Percentiles rank a stretch among this genome's conserved stretches.
Conservation (phyloP, 192 early-diverging fungal genomes). For the Backusella tarrabulga region DNA sequence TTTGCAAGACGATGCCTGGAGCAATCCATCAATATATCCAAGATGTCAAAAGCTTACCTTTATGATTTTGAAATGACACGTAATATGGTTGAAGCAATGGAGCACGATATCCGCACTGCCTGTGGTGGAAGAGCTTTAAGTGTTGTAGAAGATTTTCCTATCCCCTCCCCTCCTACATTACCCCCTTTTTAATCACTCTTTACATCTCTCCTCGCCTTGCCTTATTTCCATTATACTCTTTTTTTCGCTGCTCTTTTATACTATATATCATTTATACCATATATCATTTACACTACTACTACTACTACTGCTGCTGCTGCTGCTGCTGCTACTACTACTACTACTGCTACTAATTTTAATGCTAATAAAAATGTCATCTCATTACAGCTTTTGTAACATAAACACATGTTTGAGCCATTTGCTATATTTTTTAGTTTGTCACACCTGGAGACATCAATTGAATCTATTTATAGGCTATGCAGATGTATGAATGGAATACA, state of each 20-base stretch:
- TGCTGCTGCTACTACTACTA: not conserved
- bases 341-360: not conserved
- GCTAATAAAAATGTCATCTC: not conserved
- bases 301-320: not conserved
- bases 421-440: too few species aligned
- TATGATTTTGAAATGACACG: conserved; percentile 38
- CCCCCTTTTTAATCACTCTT: not conserved
- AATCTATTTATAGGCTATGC: not conserved
- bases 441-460: too few species aligned
- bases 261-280: too few species aligned
- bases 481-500: too few species aligned
- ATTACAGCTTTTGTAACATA: not conserved
- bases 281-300: not conserved
- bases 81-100: conserved; percentile 32
- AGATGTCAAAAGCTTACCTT: conserved; percentile 24
- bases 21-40: conserved; percentile 29
- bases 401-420: not conserved
- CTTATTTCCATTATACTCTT: not conserved
- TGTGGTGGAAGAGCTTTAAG: conserved; percentile 7
- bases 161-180: conserved; percentile 11
- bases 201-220: not conserved
- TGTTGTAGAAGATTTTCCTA: not conserved
- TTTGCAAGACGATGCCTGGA: conserved; percentile 29
- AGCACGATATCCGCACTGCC: conserved; percentile 21
- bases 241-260: not conserved